These are phyloP conservation scores for Cutaneotrichosporon sp. DNA, from an alignment of 1,284 basidiomycete species.

Conservation along the genomic window DNA sequence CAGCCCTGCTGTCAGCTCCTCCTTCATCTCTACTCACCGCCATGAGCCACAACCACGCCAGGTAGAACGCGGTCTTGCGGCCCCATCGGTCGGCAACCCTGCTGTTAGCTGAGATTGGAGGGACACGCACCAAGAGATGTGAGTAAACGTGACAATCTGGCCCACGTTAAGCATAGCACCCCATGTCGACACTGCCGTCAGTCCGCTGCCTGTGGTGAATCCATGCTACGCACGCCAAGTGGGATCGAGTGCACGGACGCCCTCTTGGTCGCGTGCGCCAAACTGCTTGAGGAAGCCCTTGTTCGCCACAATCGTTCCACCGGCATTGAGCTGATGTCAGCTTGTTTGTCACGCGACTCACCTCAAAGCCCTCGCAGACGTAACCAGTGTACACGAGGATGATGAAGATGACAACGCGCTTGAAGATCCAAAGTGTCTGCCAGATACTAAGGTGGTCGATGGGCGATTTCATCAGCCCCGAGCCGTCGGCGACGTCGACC, in stretches of 20 bases:
- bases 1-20: constrained; percentile 20
- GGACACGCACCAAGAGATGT: constrained; percentile 8
- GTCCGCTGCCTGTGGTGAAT: background rate
- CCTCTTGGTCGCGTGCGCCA: constrained; percentile 8
- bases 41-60: constrained; percentile 20
- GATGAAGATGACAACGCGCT: constrained; percentile 18
- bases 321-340: constrained; percentile 19
- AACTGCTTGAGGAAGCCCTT: constrained; percentile 27
- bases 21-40: background rate
- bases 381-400: constrained; percentile 29
- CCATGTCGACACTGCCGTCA: background rate
- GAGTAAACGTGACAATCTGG: constrained; percentile 16
- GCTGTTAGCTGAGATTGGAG: background rate
- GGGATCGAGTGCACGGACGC: constrained; percentile 17
- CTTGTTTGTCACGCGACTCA: background rate
- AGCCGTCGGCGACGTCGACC: background rate
- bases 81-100: constrained; percentile 28
- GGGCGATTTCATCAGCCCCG: constrained; percentile 24
- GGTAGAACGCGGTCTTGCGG: constrained; percentile 22
- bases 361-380: constrained; percentile 29
- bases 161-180: constrained; percentile 4
- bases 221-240: constrained; percentile 17
- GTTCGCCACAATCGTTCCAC: constrained; percentile 23
- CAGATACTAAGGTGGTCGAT: constrained; percentile 28
- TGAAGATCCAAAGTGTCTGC: constrained; percentile 28